Evolutionary conservation across 2,329 filamentous ascomycete species (phyloP).

Genomic region (Microdochium trichocladiopsis): DNA sequence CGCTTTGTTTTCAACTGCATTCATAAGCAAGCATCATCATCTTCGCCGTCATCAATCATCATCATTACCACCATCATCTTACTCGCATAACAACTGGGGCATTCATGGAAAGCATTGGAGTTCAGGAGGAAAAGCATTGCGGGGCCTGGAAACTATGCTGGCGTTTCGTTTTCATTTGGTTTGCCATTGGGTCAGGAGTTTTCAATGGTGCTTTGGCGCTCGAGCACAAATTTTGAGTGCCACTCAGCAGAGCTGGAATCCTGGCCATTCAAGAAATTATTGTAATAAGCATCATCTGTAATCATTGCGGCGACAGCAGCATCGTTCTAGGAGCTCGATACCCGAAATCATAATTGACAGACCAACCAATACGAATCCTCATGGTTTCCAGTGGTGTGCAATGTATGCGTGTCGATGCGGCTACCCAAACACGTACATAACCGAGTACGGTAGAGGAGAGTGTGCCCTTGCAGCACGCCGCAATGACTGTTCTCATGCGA

Average conservation of each 20-base stretch:
- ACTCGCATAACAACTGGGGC: background rate
- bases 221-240: no score
- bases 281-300: background rate
- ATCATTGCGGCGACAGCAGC: background rate
- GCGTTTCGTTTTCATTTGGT: background rate
- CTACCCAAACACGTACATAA: no score
- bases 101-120: background rate
- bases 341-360: background rate
- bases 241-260: no score
- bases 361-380: background rate
- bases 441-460: no score
- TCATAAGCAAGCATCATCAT: background rate
- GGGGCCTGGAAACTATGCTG: background rate
- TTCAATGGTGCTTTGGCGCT: no score
- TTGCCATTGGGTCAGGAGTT: no score
- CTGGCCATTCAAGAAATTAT: no score
- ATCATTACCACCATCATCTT: no score
- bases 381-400: no score
- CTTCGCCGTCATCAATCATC: background rate
- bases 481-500: no score
- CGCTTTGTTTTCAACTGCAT: background rate
- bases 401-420: no score
- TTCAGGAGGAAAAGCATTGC: background rate
- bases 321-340: background rate
- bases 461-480: no score